phyloP scores from a whole-genome alignment of 352 stramenopile species.

The Phytophthora meadii region DNA sequence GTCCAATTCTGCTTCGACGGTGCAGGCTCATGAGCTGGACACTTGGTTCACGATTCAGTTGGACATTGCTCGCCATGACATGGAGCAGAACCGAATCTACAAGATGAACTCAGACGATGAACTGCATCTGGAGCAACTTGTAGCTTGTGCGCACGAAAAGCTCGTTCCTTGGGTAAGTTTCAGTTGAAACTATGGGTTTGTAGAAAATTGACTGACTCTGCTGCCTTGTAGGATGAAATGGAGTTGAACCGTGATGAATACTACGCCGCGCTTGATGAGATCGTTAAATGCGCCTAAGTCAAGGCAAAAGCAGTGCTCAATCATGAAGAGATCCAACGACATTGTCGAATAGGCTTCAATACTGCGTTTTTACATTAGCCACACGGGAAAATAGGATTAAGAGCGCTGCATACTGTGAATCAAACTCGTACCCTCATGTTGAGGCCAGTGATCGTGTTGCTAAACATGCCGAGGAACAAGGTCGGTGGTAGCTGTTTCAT shows the following conservation, averaged over 20 bases:
- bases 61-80: constrained; percentile 26
- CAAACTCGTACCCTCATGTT: background rate
- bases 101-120: constrained; percentile 19
- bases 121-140: constrained; percentile 29
- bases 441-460: background rate
- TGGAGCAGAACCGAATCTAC: constrained; percentile 22
- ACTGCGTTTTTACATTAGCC: constrained; percentile 4
- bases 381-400: background rate
- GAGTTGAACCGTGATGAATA: constrained; percentile 22
- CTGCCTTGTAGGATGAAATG: constrained; percentile 10
- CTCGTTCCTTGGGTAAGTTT: constrained; percentile 31
- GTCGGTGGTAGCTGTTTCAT: constrained; percentile 14
- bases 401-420: background rate
- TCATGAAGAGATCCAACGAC: background rate
- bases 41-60: constrained; percentile 44
- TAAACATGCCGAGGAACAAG: background rate
- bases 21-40: constrained; percentile 23
- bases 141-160: constrained; percentile 28
- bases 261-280: constrained; percentile 19
- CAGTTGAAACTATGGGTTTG: background rate
- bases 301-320: background rate
- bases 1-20: constrained; percentile 23
- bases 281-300: constrained; percentile 16
- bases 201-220: background rate
- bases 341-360: background rate